phyloP scores from a whole-genome alignment of 768 basidiomycete genomes.

The Termitomyces heimii region DNA sequence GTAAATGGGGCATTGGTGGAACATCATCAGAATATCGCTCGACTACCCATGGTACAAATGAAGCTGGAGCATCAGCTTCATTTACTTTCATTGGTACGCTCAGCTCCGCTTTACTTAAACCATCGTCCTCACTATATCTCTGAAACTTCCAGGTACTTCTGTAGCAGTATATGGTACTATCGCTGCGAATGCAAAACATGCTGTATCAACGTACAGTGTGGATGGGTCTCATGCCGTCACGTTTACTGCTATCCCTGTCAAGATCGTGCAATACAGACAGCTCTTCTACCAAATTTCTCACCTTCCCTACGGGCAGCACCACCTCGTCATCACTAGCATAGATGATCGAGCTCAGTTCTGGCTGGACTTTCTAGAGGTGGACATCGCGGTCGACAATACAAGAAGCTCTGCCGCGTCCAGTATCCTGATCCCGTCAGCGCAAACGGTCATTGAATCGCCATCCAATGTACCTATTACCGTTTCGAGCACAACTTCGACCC shows the following conservation, averaged over 20 bases:
- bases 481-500: background rate
- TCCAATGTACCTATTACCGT: background rate
- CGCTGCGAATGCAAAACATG: background rate
- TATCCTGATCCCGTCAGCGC: background rate
- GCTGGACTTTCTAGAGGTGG: conserved; percentile 13
- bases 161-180: conserved; percentile 15
- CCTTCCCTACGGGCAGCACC: conserved; percentile 6
- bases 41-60: conserved; percentile 10
- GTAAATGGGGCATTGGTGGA: conserved; percentile 5
- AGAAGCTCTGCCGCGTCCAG: background rate
- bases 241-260: background rate
- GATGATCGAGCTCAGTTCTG: background rate
- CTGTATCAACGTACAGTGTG: conserved; percentile 10
- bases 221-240: conserved; percentile 3
- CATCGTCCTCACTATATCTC: background rate
- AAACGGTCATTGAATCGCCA: background rate
- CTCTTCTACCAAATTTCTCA: conserved; percentile 5
- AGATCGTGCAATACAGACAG: background rate
- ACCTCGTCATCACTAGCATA: conserved; percentile 8
- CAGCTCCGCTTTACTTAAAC: background rate
- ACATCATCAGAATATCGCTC: background rate
- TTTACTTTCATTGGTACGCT: conserved; percentile 17
- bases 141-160: conserved; percentile 9
- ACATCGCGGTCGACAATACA: background rate
- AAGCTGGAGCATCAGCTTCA: conserved; percentile 18